Conservation (phyloP, 345 rosid species). For the Limnanthes douglasii region DNA sequence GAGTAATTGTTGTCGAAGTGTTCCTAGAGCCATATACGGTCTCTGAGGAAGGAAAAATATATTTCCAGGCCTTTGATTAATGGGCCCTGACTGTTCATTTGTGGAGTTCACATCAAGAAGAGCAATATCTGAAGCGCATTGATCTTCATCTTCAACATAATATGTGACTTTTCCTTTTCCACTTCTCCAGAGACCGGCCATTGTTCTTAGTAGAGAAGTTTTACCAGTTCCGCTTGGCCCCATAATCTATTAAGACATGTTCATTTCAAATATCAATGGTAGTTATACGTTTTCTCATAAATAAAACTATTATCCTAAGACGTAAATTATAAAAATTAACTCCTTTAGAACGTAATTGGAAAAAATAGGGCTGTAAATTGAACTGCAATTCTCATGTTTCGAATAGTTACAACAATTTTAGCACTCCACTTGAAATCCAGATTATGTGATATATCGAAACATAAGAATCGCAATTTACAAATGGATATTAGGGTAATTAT, state of each 20-base stretch:
- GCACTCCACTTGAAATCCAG: too few relatives aligned
- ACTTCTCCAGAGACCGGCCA: conserved; percentile 87
- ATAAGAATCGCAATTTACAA: too few relatives aligned
- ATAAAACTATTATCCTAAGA: too few relatives aligned
- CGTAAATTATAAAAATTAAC: too few relatives aligned
- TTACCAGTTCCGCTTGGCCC: conserved; percentile 97
- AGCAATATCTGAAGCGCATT: conserved; percentile 13
- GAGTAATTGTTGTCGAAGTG: conserved; percentile 88
- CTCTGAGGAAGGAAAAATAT: conserved; percentile 89
- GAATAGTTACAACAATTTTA: too few relatives aligned
- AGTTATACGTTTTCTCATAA: too few relatives aligned
- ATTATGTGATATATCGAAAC: too few relatives aligned
- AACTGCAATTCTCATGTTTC: too few relatives aligned
- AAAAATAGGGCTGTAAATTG: too few relatives aligned
- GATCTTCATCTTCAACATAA: conserved; percentile 31
- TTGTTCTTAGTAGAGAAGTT: conserved; percentile 83
- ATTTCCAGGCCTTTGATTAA: conserved; percentile 23
- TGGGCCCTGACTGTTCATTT: conserved; percentile 13
- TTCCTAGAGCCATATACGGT: conserved; percentile 94
- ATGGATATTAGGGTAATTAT: too few relatives aligned
- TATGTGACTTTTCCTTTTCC: conserved; percentile 81
- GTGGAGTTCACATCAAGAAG: conserved; percentile 10
- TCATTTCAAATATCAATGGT: too few relatives aligned
- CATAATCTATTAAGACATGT: conserved; percentile 47
- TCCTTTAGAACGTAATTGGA: too few relatives aligned